Conservation (phyloP, 2,329 filamentous ascomycete species). For the Periconia sp. region DNA sequence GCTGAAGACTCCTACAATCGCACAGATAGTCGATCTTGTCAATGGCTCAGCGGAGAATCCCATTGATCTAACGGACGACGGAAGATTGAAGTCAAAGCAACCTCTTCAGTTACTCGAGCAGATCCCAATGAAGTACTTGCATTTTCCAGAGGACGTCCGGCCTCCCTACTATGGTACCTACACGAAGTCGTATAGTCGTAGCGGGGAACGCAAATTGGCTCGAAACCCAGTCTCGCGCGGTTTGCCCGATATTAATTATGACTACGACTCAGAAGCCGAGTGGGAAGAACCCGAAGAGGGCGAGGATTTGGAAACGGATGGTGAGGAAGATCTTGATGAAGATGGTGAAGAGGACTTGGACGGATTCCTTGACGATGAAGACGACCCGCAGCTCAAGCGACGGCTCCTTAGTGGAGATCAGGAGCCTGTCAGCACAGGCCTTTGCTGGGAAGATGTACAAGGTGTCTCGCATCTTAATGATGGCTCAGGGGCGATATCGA, state of each 20-base stretch:
- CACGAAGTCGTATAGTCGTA: slow-evolving; percentile 62
- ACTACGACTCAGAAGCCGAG: slow-evolving; percentile 85
- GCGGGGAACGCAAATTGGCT: slow-evolving; percentile 54
- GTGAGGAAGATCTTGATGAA: slow-evolving; percentile 71
- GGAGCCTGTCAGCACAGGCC: slow-evolving; percentile 76
- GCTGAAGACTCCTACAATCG: slow-evolving; percentile 26
- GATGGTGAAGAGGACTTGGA: slow-evolving; percentile 86
- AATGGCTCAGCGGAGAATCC: slow-evolving; percentile 50
- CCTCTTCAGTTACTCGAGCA: slow-evolving; percentile 54
- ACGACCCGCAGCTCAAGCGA: slow-evolving; percentile 63
- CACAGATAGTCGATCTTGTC: slow-evolving; percentile 51
- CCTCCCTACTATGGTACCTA: slow-evolving; percentile 76
- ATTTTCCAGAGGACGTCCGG: slow-evolving; percentile 67
- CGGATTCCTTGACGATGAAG: slow-evolving; percentile 86
- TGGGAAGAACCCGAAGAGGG: slow-evolving; percentile 80
- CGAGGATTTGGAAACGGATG: slow-evolving; percentile 69
- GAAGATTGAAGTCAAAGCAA: slow-evolving; percentile 21
- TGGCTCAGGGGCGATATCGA: slow-evolving; percentile 53
- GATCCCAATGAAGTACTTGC: slow-evolving; percentile 69
- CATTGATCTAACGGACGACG: slow-evolving; percentile 52
- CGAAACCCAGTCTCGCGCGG: slow-evolving; percentile 61
- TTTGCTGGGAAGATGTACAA: slow-evolving; percentile 77
- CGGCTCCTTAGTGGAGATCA: slow-evolving; percentile 69
- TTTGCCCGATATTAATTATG: slow-evolving; percentile 74
- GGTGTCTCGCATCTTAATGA: slow-evolving; percentile 52